Base-by-base conservation (phyloP, 352 stramenopile genomes). In the Pythium utonaiense region DNA sequence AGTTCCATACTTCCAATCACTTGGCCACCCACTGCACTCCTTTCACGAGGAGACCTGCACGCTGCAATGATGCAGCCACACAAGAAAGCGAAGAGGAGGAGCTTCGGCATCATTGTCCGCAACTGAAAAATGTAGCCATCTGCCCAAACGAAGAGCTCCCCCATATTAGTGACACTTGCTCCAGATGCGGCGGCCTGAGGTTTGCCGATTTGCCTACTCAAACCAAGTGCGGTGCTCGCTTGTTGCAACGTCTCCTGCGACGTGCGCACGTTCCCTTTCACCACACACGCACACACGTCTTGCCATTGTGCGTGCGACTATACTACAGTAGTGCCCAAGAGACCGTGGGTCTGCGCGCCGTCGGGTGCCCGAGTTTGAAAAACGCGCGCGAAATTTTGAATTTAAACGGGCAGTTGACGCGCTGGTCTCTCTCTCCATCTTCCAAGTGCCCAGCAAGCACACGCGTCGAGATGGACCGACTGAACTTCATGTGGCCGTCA, bases 111-210 rank as follows among this genome's bases (percentile, higher is more conserved):
- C n/a, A n/a, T n/a, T n/a, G n/a, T n/a, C n/a, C 31, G 45, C 33
- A 21, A 52, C 42, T 8, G 8, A 10, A 21, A 42, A 55, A 30
- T 42, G 49, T 55, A 55, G 49, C 49, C 49, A 55, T 44, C 49
- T 55, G 33, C 1, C 47, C 5, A 25, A 14, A 40, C 36, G 53
- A 52, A 40, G 14, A 52, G 24, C 38, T 60, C 53, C 53, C 53
- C n/a, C 53, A 40, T 21, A 21, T 3, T 21, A 60, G 53, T 60
- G 53, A 41, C 53, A 31, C 30, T 31, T 27, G n/a, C 47, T 40
- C n/a, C n/a, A n/a, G n/a, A n/a, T n/a, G n/a, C n/a, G n/a, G n/a
- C n/a, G n/a, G n/a, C n/a, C n/a, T n/a, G n/a, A n/a, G n/a, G 22
- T 0, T 38, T 53, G 47, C 47, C 1, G 24, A 21, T 53, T 1